Evolutionary conservation across 257 asterid species (phyloP).

Genomic region (Rehmannia glutinosa): DNA sequence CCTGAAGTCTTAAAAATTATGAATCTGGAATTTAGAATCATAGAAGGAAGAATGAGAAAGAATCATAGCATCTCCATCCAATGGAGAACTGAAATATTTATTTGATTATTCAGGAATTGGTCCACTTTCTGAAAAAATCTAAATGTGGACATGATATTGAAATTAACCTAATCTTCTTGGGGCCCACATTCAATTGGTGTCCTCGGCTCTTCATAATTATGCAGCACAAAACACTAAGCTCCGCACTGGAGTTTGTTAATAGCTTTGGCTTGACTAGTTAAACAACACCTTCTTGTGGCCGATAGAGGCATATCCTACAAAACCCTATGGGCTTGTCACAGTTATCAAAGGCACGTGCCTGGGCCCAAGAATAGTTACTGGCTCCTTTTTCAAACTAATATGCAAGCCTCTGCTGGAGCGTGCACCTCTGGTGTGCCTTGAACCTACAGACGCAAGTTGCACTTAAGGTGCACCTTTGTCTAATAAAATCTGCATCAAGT

Average conservation of each 20-base stretch:
- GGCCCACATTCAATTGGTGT: background rate
- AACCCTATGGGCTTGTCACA: background rate
- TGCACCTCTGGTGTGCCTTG: background rate
- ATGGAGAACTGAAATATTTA: background rate
- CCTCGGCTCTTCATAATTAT: background rate
- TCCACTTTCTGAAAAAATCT: background rate
- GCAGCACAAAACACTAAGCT: background rate
- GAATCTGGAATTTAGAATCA: background rate
- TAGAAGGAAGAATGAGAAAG: background rate
- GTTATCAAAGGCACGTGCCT: background rate
- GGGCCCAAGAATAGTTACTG: background rate
- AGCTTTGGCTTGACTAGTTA: background rate
- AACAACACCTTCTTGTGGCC: background rate
- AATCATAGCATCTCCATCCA: background rate
- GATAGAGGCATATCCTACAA: background rate
- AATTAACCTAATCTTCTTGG: background rate
- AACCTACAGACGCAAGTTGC: background rate
- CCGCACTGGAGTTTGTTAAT: background rate
- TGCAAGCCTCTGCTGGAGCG: background rate
- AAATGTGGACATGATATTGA: background rate
- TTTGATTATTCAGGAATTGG: background rate
- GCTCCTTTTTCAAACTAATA: background rate
- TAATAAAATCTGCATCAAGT: background rate
- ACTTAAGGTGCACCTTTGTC: background rate
- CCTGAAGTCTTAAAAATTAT: constrained; percentile 11